Base-by-base conservation (phyloP, 108 stramenopile genomes). In the Skeletonema costatum region DNA sequence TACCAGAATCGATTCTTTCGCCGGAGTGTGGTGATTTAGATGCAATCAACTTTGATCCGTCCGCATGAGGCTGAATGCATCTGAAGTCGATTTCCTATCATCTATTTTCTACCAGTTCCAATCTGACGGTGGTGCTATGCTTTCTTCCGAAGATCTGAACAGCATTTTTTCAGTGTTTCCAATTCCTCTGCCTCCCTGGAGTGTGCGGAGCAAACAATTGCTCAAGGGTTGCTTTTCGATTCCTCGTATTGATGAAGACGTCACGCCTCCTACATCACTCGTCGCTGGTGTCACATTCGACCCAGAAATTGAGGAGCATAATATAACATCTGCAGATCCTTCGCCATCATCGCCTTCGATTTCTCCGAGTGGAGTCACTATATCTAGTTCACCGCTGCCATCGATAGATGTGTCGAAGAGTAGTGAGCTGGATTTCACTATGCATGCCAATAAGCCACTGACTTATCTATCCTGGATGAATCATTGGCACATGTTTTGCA, bases 381-480 rank as follows among this genome's bases (percentile, higher is more conserved):
- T 94, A 69, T 67, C 85, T 7, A 94, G 93, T 64, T 89, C 86
- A 21, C 79, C 83, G 12, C 71, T 92, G 32, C 91, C 91, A 12
- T 83, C 88, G 14, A 71, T 90, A 14, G 88, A 87, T 62, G 67
- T 88, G 11, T 87, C 89, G 29, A 75, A 70, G 31, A 64, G 41
- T 53, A 33, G 73, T 30, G 66, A 32, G 32, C 44, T 13, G 7
- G 8, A 76, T 25, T 19, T 60, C 5, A 19, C 31, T 19, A 13
- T 48, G 19, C 16, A 25, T 38, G 31, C 17, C 32, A 71, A 66
- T 11, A 84, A 71, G 35, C 91, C 87, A 25, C 64, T 92, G 9
- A 85, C 91, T 5, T 89, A 75, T 74, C 82, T 89, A 67, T 79
- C 87, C 36, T 94, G 93, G 93, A 91, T 94, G 89, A 90, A 89